Base-by-base conservation (phyloP, 345 rosid genomes). In the Linum trigynum region DNA sequence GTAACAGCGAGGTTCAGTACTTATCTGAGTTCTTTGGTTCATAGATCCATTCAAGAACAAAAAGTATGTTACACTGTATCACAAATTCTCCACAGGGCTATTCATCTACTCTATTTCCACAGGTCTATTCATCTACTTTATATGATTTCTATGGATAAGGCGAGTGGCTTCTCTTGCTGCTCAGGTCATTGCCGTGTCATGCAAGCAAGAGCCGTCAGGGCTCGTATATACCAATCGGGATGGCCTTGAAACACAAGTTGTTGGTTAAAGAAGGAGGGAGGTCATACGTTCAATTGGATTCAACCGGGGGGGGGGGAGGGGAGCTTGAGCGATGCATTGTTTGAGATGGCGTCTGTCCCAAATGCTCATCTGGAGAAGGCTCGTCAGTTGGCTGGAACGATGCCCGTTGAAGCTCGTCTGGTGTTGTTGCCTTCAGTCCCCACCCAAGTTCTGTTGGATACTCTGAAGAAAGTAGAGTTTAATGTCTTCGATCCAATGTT, bases 331-430 rank as follows among this genome's bases (percentile, higher is more conserved):
- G 79, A 83, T 45, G 90, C 80, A 0, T 86, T 90, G 55, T 90
- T 84, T 71, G 98, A 90, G 69, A 88, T 92, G 71, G 98, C 96
- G 38, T 90, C 96, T 2, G 83, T 86, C 2, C 95, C 98, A 55
- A 88, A 92, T 73, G 79, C 67, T 14, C 97, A 92, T 76, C 78
- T 90, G 65, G 71, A 70, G 76, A 92, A 90, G 85, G 95, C 96
- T 51, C 97, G 90, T 51, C 89, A 81, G 56, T 79, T 92, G 62
- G 85, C 85, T 0, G 80, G 70, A 60, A 79, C 81, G 2, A 78
- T 92, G 61, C 96, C 96, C 0, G n/a, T 23, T 7, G 98, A 88
- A 55, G 92, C 96, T 60, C 82, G 74, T 56, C 83, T 89, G 0
- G 92, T 84, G 58, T 86, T 90, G 69, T 83, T 92, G 53, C 91